Base-by-base conservation (phyloP, 768 basidiomycete species). In the Collybiopsis confluens region DNA sequence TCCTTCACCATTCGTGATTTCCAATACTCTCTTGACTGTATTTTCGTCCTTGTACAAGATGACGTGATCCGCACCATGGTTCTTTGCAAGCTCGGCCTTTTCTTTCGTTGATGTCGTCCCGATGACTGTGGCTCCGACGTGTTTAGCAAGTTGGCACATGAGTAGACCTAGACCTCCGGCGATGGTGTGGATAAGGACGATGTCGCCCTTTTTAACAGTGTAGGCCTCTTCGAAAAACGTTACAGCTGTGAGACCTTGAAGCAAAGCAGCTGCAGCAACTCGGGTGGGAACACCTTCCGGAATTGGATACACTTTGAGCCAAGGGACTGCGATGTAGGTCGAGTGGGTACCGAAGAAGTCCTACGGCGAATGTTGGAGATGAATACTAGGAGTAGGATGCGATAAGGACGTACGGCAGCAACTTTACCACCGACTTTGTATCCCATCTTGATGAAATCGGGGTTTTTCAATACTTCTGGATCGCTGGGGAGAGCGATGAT, bases 71-170 rank as follows among this genome's bases (percentile, higher is more conserved):
- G 92, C 91, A 10, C 96, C 96, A 56, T 89, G 76, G 43, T 76
- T 69, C 59, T 80, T 88, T 3, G 92, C 96, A 26, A 94, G 65
- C 46, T 79, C 81, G 1, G 90, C 90, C 68, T 99, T 99, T 62
- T 84, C 89, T 18, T 73, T 65, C 0, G 88, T 90, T 1, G 93
- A 96, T 2, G 91, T 91, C 13, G 95, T 98, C 1, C 92, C 96
- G 61, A 99, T 97, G 27, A 98, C 90, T 8, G 83, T 88, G 1
- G 90, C 95, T 4, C 96, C 96, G 21, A 82, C 73, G 43, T 75
- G 73, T 64, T 82, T 86, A 40, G 83, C 83, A 30, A 90, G 64
- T 71, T 96, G 87, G 10, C 80, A 73, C 54, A 85, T 76, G 28
- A 87, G 64, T 27, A 87, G 73, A 2, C 84, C 96, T 7, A 97